Base-by-base conservation (phyloP, 768 basidiomycete genomes). In the Leucogyrophana mollusca region DNA sequence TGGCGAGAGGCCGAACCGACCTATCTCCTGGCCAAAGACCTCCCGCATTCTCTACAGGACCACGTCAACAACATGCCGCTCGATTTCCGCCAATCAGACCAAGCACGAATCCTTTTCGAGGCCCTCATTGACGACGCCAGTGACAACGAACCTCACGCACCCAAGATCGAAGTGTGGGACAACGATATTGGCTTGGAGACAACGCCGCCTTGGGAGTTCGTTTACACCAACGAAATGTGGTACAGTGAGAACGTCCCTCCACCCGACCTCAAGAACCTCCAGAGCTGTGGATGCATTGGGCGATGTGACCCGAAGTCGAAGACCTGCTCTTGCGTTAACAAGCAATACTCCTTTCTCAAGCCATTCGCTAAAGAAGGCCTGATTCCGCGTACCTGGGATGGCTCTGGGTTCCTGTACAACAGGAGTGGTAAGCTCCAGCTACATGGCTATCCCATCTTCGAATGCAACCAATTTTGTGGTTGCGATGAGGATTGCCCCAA, bases 401-500 rank as follows among this genome's bases (percentile, higher is more conserved):
- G 69, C 2, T 64, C 62, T 10, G 82, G 87, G 1, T 94, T 93
- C 59, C 66, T 79, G 16, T 94, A 92, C 60, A 80, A 91, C 56
- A 65, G 67, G 46, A 72, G 70, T 45, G 84, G 87, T 11, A 63
- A 65, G 27, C 56, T 93, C 30, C 79, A 74, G 52, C 53, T 58
- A 3, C 54, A 65, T 13, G 75, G 71, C 5, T 76, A 74, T 45
- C 87, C 90, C 0, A 82, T 94, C 21, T 88, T 88, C 55, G 93
- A 96, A 65, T 96, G 93, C 60, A 91, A 93, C 57, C 82, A 78
- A 35, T 70, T 82, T 22, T 96, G 93, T 59, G 74, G 76, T 2
- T 96, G 93, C 65, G 82, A 82, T 11, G 85, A 87, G 2, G 80
- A 85, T 35, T 96, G 93, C 60, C 72, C 70, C 40, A 95, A 94